Evolutionary conservation across 768 basidiomycete species (phyloP).

Genomic region (Russula virescens): DNA sequence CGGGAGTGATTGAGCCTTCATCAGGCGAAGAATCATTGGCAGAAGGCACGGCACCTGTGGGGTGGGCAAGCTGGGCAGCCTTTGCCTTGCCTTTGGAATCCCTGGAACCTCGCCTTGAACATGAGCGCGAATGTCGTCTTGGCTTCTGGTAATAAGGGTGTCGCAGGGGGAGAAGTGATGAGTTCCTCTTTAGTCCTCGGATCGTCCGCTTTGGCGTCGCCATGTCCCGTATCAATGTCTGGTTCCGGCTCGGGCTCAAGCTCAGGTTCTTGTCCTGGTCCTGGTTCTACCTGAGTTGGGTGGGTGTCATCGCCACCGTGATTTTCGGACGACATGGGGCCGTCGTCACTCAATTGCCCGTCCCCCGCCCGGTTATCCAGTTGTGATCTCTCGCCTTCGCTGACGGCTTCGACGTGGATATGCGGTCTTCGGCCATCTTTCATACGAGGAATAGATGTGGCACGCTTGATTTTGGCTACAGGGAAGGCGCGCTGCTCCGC

Average conservation of each 20-base stretch:
- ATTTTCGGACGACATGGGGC: slow-evolving; percentile 9
- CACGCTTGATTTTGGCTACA: slow-evolving; percentile 86
- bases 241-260: not conserved
- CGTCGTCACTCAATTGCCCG: slow-evolving; percentile 14
- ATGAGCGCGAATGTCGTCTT: slow-evolving; percentile 69
- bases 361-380: slow-evolving; percentile 26
- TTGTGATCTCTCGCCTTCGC: slow-evolving; percentile 66
- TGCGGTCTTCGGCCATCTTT: slow-evolving; percentile 85
- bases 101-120: slow-evolving; percentile 56
- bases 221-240: slow-evolving; percentile 14
- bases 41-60: slow-evolving; percentile 39
- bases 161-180: slow-evolving; percentile 21
- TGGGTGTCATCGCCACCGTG: slow-evolving; percentile 5
- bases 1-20: slow-evolving; percentile 35
- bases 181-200: slow-evolving; percentile 27
- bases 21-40: slow-evolving; percentile 65
- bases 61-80: slow-evolving; percentile 38
- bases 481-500: slow-evolving; percentile 82
- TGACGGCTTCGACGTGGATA: slow-evolving; percentile 78
- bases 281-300: slow-evolving; percentile 2
- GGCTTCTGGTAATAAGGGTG: slow-evolving; percentile 29
- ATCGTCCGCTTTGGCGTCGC: slow-evolving; percentile 21
- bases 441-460: slow-evolving; percentile 86
- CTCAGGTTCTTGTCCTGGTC: slow-evolving; percentile 2
- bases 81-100: slow-evolving; percentile 52